A percentile compares a stretch with the other conserved stretches of the same genome.
Conservation (phyloP, 2,329 filamentous ascomycete genomes). For the Aciculosporium take region DNA sequence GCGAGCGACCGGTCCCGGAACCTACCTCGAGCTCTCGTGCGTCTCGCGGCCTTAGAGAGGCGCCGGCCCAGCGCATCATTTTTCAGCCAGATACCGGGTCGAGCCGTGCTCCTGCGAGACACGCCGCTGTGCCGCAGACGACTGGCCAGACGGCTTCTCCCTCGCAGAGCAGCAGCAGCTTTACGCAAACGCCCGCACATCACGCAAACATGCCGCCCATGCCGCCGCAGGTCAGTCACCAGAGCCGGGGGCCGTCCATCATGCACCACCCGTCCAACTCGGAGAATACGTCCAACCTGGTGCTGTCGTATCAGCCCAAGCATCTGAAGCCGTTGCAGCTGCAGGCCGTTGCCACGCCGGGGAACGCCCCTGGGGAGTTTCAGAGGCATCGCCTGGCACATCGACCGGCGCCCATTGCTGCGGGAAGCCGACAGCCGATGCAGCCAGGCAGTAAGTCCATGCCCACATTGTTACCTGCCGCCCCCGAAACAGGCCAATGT, state of each 20-base stretch:
- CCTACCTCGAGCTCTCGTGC: constrained; percentile 41
- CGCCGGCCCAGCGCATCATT: constrained; percentile 70
- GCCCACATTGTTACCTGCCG: no score
- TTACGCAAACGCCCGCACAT: constrained; percentile 19
- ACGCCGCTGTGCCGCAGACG: constrained; percentile 35
- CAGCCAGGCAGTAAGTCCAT: constrained; percentile 46
- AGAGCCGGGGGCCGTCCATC: constrained; percentile 28
- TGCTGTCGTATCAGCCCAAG: constrained; percentile 57
- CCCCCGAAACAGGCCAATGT: neutral
- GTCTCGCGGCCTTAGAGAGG: constrained; percentile 57
- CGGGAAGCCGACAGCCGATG: constrained; percentile 28
- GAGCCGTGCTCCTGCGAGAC: constrained; percentile 48
- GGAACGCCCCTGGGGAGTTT: constrained; percentile 58
- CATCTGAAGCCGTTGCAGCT: constrained; percentile 49
- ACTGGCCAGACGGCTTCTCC: constrained; percentile 15
- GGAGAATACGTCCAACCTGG: constrained; percentile 43
- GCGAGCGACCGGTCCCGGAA: constrained; percentile 37
- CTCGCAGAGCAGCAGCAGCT: constrained; percentile 12
- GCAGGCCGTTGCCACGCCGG: constrained; percentile 60
- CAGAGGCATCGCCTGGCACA: constrained; percentile 28
- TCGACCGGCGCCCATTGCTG: constrained; percentile 15
- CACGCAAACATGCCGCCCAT: constrained; percentile 19
- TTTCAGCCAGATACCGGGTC: constrained; percentile 69
- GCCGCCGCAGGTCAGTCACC: constrained; percentile 15
- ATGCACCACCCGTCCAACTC: constrained; percentile 38